A percentile compares a stretch with the other conserved stretches of the same genome.
These are phyloP conservation scores for Arachnomyces sp. DNA, from an alignment of 2,329 filamentous ascomycete species.

Conservation along the genomic window DNA sequence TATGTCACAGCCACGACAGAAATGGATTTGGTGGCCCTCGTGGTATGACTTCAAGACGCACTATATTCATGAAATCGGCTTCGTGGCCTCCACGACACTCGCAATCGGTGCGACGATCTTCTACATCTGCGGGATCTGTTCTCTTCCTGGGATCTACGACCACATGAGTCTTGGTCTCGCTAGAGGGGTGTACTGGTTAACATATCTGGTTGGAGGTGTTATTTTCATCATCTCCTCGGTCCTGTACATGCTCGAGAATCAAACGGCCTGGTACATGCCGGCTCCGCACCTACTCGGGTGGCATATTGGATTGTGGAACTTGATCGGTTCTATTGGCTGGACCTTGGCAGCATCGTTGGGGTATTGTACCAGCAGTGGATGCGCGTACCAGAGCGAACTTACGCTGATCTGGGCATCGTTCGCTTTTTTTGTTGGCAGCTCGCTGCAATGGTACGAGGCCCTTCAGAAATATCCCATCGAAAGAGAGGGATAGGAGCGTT, in stretches of 20 bases:
- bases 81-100: conserved; percentile 53
- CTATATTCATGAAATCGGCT: conserved; percentile 56
- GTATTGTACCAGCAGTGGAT: conserved; percentile 35
- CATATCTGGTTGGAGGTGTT: conserved; percentile 54
- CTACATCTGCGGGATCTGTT: conserved; percentile 56
- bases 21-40: conserved; percentile 56
- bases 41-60: conserved; percentile 50
- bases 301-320: conserved; percentile 61
- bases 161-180: conserved; percentile 40
- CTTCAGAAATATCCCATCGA: conserved; percentile 43
- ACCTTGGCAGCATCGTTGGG: conserved; percentile 31
- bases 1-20: conserved; percentile 10
- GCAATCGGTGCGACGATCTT: conserved; percentile 56
- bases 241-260: conserved; percentile 61
- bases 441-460: conserved; percentile 44
- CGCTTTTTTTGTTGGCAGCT: conserved; percentile 39
- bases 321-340: conserved; percentile 57
- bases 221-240: conserved; percentile 52
- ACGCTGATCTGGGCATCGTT: conserved; percentile 38
- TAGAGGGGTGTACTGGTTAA: conserved; percentile 55
- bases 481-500: conserved; percentile 6
- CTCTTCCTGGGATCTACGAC: conserved; percentile 50
- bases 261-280: conserved; percentile 56
- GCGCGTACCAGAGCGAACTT: conserved; percentile 43
- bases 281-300: conserved; percentile 53